Conservation (phyloP, 805 yeast species). For the Zygoascus bituminiphila region DNA sequence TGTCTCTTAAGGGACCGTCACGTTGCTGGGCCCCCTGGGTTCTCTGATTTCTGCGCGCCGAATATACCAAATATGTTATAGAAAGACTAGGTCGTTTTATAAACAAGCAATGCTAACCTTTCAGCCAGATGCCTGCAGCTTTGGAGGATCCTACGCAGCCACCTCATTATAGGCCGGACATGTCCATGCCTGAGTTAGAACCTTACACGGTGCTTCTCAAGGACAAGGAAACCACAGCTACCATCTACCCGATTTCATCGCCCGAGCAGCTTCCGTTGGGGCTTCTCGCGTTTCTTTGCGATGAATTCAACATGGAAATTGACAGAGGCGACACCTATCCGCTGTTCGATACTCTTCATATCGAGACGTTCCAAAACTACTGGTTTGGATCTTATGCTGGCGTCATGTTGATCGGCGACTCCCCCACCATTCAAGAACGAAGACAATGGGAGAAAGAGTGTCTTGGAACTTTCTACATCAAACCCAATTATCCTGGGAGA, state of each 20-base stretch:
- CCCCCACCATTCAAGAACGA: conserved; percentile 38
- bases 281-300: conserved; percentile 70
- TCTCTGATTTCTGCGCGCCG: too few relatives aligned
- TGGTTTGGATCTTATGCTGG: conserved; percentile 89
- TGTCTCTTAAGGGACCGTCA: too few relatives aligned
- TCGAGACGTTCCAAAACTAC: conserved; percentile 68
- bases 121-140: conserved; percentile 35
- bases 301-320: conserved; percentile 89
- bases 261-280: conserved; percentile 68
- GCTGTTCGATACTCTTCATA: conserved; percentile 66
- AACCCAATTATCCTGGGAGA: conserved; percentile 88
- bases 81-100: too few relatives aligned
- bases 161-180: conserved; percentile 38
- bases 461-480: conserved; percentile 75
- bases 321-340: conserved; percentile 84
- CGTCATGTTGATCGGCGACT: conserved; percentile 70
- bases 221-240: conserved; percentile 88
- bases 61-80: too few relatives aligned
- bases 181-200: conserved; percentile 36
- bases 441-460: conserved; percentile 91
- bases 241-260: conserved; percentile 75
- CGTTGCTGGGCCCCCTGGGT: too few relatives aligned
- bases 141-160: conserved; percentile 44
- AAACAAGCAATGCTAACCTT: too few relatives aligned
- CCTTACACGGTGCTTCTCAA: conserved; percentile 71